phyloP scores from a whole-genome alignment of 1,284 basidiomycete species.

The Cutaneotrichosporon dermatis region DNA sequence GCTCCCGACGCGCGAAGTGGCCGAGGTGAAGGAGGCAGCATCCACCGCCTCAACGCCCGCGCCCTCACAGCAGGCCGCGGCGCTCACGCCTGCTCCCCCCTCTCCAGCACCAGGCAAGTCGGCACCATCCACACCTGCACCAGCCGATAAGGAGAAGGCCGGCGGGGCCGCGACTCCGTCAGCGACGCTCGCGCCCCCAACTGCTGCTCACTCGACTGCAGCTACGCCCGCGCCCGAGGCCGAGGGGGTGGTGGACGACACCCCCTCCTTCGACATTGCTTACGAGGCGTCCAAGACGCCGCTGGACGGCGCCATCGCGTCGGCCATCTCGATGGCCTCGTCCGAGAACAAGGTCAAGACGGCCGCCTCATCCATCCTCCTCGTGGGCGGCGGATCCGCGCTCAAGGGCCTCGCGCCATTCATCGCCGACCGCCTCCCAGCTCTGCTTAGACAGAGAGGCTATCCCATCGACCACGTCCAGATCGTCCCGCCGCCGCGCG shows the following conservation, averaged over 20 bases:
- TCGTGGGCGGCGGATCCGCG: slow-evolving; percentile 73
- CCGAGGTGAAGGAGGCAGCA: slow-evolving; percentile 4
- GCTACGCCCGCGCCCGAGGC: slow-evolving; percentile 18
- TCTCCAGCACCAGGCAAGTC: background rate
- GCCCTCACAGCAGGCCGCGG: background rate
- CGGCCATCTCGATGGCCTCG: slow-evolving; percentile 76
- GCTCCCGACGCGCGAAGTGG: slow-evolving; percentile 46
- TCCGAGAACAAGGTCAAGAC: slow-evolving; percentile 86
- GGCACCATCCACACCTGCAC: background rate
- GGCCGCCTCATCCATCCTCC: slow-evolving; percentile 79
- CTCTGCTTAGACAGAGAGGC: slow-evolving; percentile 73
- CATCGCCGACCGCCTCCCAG: slow-evolving; percentile 39
- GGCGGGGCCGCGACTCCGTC: no score
- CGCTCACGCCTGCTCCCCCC: background rate
- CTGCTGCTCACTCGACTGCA: slow-evolving; percentile 9
- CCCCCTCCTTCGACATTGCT: slow-evolving; percentile 18
- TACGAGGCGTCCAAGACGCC: slow-evolving; percentile 86
- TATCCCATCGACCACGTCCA: slow-evolving; percentile 81
- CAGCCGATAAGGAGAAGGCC: background rate
- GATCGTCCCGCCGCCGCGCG: slow-evolving; percentile 87
- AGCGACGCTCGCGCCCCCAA: slow-evolving; percentile 8
- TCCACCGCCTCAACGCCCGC: slow-evolving; percentile 2
- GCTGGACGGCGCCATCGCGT: slow-evolving; percentile 89
- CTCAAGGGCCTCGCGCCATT: slow-evolving; percentile 45
- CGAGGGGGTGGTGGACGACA: slow-evolving; percentile 9